Conservation (phyloP, 192 early-diverging fungal species). For the Entomortierella lignicola region DNA sequence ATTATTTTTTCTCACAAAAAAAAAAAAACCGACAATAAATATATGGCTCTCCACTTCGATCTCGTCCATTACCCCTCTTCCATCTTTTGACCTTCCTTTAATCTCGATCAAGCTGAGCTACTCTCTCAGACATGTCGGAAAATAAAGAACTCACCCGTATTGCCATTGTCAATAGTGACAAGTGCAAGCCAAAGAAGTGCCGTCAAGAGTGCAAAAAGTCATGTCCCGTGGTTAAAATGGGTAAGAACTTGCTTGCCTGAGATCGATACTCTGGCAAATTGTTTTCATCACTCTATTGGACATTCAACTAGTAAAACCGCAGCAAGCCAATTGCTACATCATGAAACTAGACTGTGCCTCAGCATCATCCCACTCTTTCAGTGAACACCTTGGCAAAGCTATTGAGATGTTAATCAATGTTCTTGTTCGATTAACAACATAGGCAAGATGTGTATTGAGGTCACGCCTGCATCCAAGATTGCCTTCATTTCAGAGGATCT, state of each 20-base stretch:
- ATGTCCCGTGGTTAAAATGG: slow-evolving; percentile 97
- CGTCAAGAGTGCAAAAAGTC: slow-evolving; percentile 97
- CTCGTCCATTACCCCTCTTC: not conserved
- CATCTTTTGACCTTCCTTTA: not conserved
- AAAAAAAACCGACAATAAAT: not conserved
- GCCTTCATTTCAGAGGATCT: slow-evolving; percentile 94
- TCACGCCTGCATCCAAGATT: slow-evolving; percentile 85
- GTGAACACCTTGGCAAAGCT: not conserved
- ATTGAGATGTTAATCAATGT: slow-evolving; percentile 1
- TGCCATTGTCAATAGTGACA: slow-evolving; percentile 93
- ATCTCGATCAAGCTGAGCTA: not conserved
- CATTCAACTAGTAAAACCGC: not conserved
- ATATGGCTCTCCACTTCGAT: not conserved
- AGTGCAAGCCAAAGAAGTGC: slow-evolving; percentile 99
- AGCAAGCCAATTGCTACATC: not conserved
- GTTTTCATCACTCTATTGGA: not conserved
- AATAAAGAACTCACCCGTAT: slow-evolving; percentile 83
- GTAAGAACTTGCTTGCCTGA: slow-evolving; percentile 61
- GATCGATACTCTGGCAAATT: no score
- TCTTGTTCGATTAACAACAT: slow-evolving; percentile 7
- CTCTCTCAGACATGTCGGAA: slow-evolving; percentile 74
- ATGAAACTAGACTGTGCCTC: not conserved
- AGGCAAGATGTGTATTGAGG: slow-evolving; percentile 97
- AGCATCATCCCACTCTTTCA: no score
- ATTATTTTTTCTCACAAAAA: not conserved